Conservation (phyloP, 78 protist genomes). For the Dictyostelium purpureum region DNA sequence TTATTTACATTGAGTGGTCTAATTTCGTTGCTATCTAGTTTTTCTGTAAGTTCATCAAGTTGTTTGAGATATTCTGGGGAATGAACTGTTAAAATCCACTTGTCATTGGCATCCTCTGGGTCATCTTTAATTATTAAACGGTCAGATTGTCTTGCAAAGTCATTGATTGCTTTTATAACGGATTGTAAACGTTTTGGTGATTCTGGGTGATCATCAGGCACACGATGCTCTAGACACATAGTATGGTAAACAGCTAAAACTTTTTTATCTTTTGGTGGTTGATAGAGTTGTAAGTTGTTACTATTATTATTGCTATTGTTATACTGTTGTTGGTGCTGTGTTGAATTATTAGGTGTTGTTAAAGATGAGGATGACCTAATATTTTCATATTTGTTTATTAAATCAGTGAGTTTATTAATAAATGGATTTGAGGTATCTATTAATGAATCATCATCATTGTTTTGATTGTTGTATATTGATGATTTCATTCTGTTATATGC, state of each 20-base stretch:
- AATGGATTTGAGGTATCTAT: slow-evolving; percentile 38
- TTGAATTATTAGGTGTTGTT: neutral
- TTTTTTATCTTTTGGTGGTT: slow-evolving; percentile 22
- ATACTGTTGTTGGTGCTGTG: neutral
- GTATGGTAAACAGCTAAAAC: slow-evolving; percentile 64
- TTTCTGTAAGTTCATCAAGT: slow-evolving; percentile 48
- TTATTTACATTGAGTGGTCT: slow-evolving; percentile 36
- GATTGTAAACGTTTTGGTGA: slow-evolving; percentile 39
- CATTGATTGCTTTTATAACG: slow-evolving; percentile 57
- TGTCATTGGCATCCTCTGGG: slow-evolving; percentile 59
- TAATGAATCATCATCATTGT: neutral
- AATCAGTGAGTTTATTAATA: neutral
- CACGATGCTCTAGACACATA: slow-evolving; percentile 39
- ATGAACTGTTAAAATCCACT: slow-evolving; percentile 68
- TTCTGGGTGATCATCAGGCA: slow-evolving; percentile 76
- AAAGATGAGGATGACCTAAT: neutral
- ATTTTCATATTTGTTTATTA: slow-evolving; percentile 31
- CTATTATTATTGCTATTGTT: no score
- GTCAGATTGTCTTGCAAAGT: slow-evolving; percentile 23
- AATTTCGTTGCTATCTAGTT: slow-evolving; percentile 26
- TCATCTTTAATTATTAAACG: slow-evolving; percentile 33
- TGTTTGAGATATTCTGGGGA: slow-evolving; percentile 67
- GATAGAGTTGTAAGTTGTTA: neutral
- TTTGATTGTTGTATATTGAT: neutral
- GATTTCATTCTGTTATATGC: slow-evolving; percentile 19